Percentiles rank a stretch among this genome's conserved stretches.
These are phyloP conservation scores for Musa balbisiana DNA, from an alignment of 202 grass and related monocot species.

Conservation along the genomic window DNA sequence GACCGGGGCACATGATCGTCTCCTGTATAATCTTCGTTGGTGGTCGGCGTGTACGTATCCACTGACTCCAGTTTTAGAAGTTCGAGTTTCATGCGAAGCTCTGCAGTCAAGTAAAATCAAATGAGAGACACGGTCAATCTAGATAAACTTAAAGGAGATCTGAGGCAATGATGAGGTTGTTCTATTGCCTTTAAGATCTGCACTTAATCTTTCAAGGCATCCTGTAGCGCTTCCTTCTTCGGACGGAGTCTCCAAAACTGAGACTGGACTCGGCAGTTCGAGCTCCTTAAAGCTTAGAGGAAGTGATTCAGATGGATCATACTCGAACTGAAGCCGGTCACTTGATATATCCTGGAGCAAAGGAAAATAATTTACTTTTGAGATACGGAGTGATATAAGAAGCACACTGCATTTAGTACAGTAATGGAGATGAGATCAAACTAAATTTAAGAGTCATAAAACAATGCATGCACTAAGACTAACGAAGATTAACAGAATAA, in stretches of 20 bases:
- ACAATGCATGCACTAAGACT: neutral
- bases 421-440: neutral
- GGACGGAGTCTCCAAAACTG: slow-evolving; percentile 79
- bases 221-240: slow-evolving; percentile 57
- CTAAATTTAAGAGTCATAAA: neutral
- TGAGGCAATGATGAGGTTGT: neutral
- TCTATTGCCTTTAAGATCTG: slow-evolving; percentile 83
- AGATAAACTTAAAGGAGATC: neutral
- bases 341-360: slow-evolving; percentile 13
- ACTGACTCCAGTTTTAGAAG: slow-evolving; percentile 72
- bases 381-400: neutral
- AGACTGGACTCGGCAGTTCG: slow-evolving; percentile 75
- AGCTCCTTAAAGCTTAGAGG: slow-evolving; percentile 32
- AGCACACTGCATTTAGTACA: neutral
- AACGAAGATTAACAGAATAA: neutral
- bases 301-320: slow-evolving; percentile 27
- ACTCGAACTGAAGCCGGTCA: slow-evolving; percentile 8
- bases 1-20: slow-evolving; percentile 29
- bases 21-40: slow-evolving; percentile 29
- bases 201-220: slow-evolving; percentile 89
- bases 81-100: slow-evolving; percentile 75
- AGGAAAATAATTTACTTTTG: neutral
- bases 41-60: slow-evolving; percentile 25
- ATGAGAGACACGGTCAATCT: neutral
- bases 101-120: slow-evolving; percentile 41